Conservation (phyloP, 148 eudicot genomes). For the Talinum fruticosum region DNA sequence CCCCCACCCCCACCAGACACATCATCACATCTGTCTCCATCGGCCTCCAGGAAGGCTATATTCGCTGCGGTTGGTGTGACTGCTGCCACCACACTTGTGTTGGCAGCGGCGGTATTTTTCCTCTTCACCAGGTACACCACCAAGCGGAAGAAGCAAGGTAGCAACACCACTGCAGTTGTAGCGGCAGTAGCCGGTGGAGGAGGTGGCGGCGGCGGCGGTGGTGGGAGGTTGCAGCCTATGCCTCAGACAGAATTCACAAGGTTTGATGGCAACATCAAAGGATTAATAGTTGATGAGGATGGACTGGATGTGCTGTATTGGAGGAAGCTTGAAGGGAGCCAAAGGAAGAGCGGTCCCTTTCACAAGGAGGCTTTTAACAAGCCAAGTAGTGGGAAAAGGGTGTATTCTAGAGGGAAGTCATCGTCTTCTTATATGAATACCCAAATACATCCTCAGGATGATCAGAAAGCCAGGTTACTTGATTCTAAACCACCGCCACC, state of each 20-base stretch:
- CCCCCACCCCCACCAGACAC: slow-evolving; percentile 22
- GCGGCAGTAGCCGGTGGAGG: not conserved
- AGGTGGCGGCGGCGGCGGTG: not conserved
- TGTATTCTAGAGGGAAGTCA: slow-evolving; percentile 47
- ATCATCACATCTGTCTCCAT: not conserved
- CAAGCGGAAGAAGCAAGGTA: slow-evolving; percentile 18
- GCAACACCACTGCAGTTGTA: not conserved
- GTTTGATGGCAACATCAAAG: slow-evolving; percentile 52
- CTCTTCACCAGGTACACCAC: slow-evolving; percentile 29
- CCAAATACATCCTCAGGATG: slow-evolving; percentile 32
- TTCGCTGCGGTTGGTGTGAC: slow-evolving; percentile 63
- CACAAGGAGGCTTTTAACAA: slow-evolving; percentile 26
- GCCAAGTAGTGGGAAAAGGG: slow-evolving; percentile 23
- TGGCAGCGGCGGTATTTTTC: slow-evolving; percentile 54
- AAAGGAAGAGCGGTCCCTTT: slow-evolving; percentile 30
- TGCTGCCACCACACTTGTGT: slow-evolving; percentile 50
- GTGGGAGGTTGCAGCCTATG: slow-evolving; percentile 15
- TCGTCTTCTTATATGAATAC: slow-evolving; percentile 43
- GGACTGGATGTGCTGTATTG: slow-evolving; percentile 88
- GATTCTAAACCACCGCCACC: slow-evolving; percentile 6
- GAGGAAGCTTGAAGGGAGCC: slow-evolving; percentile 65
- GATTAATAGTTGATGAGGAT: slow-evolving; percentile 80
- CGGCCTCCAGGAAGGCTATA: slow-evolving; percentile 41
- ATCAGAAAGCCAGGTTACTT: slow-evolving; percentile 22
- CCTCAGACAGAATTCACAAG: slow-evolving; percentile 36